Base-by-base conservation (phyloP, 768 basidiomycete genomes). In the Favolaschia claudopus region DNA sequence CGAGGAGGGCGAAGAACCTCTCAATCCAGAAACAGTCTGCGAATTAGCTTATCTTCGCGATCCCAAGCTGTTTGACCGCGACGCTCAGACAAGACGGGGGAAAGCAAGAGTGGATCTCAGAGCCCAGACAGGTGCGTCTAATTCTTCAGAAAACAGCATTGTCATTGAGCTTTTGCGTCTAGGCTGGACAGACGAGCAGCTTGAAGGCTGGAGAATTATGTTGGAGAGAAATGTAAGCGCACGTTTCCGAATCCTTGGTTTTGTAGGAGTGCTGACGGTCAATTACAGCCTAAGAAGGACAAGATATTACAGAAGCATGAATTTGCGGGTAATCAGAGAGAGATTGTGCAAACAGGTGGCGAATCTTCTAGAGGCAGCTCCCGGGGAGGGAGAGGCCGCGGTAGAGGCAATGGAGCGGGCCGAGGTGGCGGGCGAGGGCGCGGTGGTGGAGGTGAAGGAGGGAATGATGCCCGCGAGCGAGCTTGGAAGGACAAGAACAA, bases 131-230 rank as follows among this genome's bases (percentile, higher is more conserved):
- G 88, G 91, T 82, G 62, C 62, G 77, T 64, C 15, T 0, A 25
- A 42, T 48, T 45, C 17, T 8, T 15, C 14, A 8, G 28, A 32
- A 54, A n/a, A 13, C 14, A 19, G 27, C 25, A 27, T 12, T 15
- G 17, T 36, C 36, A 49, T 39, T 27, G 48, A 25, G 1, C 34
- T 45, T 19, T 53, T 32, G 33, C 6, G 10, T 7, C 25, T 51
- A 89, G 89, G 89, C 12, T 91, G 89, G 87, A 77, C 71, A 10
- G 87, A 97, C 67, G 90, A 90, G 64, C 95, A 96, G 69, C 87
- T 97, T 25, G 95, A 97, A 72, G 95, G 95, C 0, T 97, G 95
- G 95, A 84, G 76, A 55, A 87, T 92, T 53, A 93, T 96, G 89
- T 72, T 97, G 56, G 96, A 98, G 55, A 77, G 89, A 64, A 89